Conservation (phyloP, 2,329 filamentous ascomycete genomes). For the Penicillium sp. region DNA sequence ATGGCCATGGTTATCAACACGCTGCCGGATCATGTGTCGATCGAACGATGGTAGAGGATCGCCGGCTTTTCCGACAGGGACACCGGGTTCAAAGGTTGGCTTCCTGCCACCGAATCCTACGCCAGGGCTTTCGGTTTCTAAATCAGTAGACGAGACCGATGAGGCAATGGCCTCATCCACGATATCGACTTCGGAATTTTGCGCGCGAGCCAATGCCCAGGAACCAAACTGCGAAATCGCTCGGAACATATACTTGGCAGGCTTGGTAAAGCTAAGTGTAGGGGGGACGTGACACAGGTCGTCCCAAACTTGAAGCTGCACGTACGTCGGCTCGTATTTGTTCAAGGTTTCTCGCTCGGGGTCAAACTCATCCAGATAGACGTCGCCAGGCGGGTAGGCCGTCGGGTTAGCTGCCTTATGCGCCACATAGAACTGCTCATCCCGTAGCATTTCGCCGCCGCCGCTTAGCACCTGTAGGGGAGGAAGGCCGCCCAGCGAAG, state of each 20-base stretch:
- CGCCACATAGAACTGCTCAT: constrained; percentile 91
- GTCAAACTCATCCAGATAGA: constrained; percentile 60
- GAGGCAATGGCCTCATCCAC: constrained; percentile 73
- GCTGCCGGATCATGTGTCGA: constrained; percentile 86
- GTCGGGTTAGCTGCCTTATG: constrained; percentile 87
- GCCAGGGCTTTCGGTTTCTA: constrained; percentile 11
- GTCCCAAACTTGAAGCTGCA: constrained; percentile 94
- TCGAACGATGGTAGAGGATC: constrained; percentile 76
- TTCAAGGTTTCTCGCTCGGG: constrained; percentile 51
- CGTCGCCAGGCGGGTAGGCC: constrained; percentile 66
- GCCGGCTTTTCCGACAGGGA: constrained; percentile 74
- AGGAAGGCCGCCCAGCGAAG: constrained; percentile 82
- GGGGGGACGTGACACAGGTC: constrained; percentile 88
- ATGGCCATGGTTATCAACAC: constrained; percentile 71
- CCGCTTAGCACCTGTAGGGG: constrained; percentile 82
- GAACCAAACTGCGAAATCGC: constrained; percentile 89
- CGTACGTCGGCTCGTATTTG: constrained; percentile 76
- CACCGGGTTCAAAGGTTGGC: constrained; percentile 17
- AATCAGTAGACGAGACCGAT: constrained; percentile 59
- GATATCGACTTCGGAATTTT: constrained; percentile 75
- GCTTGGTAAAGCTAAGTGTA: constrained; percentile 91
- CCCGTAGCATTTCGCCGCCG: constrained; percentile 80
- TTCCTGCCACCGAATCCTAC: constrained; percentile 7
- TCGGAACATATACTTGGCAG: constrained; percentile 93
- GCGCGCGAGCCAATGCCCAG: constrained; percentile 80